Percentiles rank a stretch among this genome's conserved stretches.
phyloP scores from a whole-genome alignment of 2,329 filamentous ascomycete genomes.

The Geosmithia flava region DNA sequence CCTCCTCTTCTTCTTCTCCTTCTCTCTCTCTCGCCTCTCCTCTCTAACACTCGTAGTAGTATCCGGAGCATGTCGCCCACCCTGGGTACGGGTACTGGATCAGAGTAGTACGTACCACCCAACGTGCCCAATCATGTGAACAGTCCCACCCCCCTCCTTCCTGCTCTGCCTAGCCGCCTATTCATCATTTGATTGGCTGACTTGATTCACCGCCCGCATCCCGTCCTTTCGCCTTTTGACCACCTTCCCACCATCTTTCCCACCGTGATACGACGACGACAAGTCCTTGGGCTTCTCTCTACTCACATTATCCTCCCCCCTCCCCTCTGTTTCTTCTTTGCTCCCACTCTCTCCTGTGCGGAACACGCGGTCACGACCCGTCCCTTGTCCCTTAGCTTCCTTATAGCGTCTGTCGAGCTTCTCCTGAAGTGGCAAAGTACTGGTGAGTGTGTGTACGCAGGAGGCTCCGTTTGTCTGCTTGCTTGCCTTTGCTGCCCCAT shows the following conservation, averaged over 20 bases:
- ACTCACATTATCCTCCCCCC: not conserved
- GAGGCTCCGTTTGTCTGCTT: not conserved
- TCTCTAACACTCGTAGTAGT: not conserved
- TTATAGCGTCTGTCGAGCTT: not conserved
- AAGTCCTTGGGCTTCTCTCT: too few species aligned
- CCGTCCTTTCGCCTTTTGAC: not conserved
- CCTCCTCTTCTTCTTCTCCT: too few species aligned
- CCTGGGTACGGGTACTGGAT: not conserved
- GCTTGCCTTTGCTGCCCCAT: not conserved
- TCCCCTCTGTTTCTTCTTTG: not conserved
- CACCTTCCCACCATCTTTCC: not conserved
- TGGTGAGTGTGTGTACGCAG: not conserved
- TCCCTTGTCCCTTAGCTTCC: not conserved
- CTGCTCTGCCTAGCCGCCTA: not conserved
- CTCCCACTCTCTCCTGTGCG: not conserved
- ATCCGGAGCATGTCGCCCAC: not conserved
- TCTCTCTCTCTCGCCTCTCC: too few species aligned
- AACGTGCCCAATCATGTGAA: not conserved
- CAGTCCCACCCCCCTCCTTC: not conserved
- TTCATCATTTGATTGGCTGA: not conserved
- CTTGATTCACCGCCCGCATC: not conserved
- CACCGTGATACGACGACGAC: not conserved
- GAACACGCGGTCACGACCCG: conserved; percentile 1
- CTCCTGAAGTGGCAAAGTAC: not conserved
- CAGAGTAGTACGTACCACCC: not conserved